A percentile compares a stretch with the other conserved stretches of the same genome.
phyloP scores from a whole-genome alignment of 768 basidiomycete species.

The Pholiota microspora region DNA sequence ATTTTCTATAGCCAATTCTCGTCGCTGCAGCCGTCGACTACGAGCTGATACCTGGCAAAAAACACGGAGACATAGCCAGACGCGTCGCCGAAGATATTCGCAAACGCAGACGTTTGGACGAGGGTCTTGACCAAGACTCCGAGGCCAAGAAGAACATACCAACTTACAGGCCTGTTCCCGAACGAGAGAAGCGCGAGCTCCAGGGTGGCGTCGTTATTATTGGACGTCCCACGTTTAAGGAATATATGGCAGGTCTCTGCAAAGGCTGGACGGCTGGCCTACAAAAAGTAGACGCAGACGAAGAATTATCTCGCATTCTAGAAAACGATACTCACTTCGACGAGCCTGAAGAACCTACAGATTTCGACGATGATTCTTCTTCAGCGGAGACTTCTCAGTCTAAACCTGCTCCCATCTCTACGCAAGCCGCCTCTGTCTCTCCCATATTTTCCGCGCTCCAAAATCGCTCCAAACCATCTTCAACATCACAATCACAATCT shows the following conservation, averaged over 20 bases:
- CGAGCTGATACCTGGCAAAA: conserved; percentile 74
- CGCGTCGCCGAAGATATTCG: conserved; percentile 74
- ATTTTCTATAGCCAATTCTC: conserved; percentile 70
- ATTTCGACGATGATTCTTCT: conserved; percentile 10
- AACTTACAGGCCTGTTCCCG: conserved; percentile 48
- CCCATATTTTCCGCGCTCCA: conserved; percentile 33
- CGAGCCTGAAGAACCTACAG: conserved; percentile 40
- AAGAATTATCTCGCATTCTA: conserved; percentile 61
- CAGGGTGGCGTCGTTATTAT: conserved; percentile 86
- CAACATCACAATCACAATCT: conserved; percentile 8
- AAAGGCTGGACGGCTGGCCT: conserved; percentile 81
- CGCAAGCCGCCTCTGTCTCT: conserved; percentile 22
- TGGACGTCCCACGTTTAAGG: conserved; percentile 90
- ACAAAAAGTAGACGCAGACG: conserved; percentile 68
- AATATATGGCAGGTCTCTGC: conserved; percentile 86
- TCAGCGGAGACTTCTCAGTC: conserved; percentile 16
- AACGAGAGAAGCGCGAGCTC: conserved; percentile 55
- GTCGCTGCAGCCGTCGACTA: conserved; percentile 96
- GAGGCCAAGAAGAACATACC: conserved; percentile 45
- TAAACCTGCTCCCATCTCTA: conserved; percentile 24
- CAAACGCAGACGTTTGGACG: conserved; percentile 60
- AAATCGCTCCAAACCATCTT: conserved; percentile 14
- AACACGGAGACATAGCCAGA: conserved; percentile 83
- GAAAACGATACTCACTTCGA: conserved; percentile 79
- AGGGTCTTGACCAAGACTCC: conserved; percentile 59